These are phyloP conservation scores for Termitomyces sp. DNA, from an alignment of 1,284 basidiomycete species.

Conservation along the genomic window DNA sequence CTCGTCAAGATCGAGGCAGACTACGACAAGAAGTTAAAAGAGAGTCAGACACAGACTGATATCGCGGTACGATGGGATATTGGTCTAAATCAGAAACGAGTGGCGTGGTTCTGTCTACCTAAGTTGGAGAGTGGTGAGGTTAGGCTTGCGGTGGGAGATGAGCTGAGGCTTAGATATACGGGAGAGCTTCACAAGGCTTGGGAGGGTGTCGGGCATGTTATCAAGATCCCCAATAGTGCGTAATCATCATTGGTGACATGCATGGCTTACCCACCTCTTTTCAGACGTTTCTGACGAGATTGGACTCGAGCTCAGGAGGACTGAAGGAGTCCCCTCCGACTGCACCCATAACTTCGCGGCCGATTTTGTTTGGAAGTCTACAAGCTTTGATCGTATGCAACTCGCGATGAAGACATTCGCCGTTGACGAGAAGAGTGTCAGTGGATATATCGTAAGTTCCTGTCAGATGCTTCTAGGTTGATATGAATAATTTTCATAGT, in stretches of 20 bases:
- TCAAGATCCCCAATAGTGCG: conserved; percentile 99
- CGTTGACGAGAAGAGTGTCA: conserved; percentile 98
- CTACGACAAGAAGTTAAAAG: conserved; percentile 97
- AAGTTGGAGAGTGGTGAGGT: conserved; percentile 99
- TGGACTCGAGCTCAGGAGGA: conserved; percentile 85
- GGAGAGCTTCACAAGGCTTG: conserved; percentile 89
- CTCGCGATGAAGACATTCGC: conserved; percentile 99
- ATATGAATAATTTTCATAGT: conserved; percentile 43
- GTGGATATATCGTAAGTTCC: conserved; percentile 86
- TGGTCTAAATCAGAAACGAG: conserved; percentile 95
- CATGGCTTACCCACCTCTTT: conserved; percentile 3
- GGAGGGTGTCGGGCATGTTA: conserved; percentile 97
- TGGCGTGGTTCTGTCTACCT: conserved; percentile 95
- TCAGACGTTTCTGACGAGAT: conserved; percentile 97
- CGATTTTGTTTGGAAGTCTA: conserved; percentile 99
- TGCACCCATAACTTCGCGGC: conserved; percentile 93
- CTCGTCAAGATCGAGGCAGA: conserved; percentile 99
- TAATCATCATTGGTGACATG: background rate
- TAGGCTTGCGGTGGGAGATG: conserved; percentile 93
- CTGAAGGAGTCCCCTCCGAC: conserved; percentile 93
- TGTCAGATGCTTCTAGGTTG: background rate
- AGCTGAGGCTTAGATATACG: conserved; percentile 84
- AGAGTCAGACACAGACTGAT: conserved; percentile 97
- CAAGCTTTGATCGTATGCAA: conserved; percentile 99
- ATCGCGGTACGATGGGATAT: conserved; percentile 96